Base-by-base conservation (phyloP, 1,284 basidiomycete species). In the Gomphus bonarii region DNA sequence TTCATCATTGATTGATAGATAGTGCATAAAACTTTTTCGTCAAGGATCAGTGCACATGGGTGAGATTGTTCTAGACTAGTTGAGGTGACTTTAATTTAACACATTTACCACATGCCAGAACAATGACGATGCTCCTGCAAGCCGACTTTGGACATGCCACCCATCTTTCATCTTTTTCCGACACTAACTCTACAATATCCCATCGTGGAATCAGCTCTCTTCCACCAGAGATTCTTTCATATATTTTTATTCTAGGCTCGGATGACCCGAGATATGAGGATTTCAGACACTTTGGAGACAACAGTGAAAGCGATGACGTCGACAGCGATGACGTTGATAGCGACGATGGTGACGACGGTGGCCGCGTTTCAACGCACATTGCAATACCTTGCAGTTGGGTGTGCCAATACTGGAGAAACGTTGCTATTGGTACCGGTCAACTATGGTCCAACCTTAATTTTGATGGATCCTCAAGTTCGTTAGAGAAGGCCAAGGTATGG, bases 401-500 rank as follows among this genome's bases (percentile, higher is more conserved):
- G 9, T 76, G 74, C 63, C 63, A 58, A 40, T 67, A 66, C 22
- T 70, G 73, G 72, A 64, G 69, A 60, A 62, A 60, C 52, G 59
- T 71, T 18, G 69, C 64, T 35, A 53, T 68, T 55, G 62, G 63
- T 52, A 70, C 67, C 33, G 69, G 74, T 35, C 66, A 57, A 30
- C 67, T 69, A 51, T 75, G 66, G 74, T 72, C 61, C 3, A 54
- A 40, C 20, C 58, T 73, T 33, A 54, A 62, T 20, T 70, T 72
- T 52, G 28, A 25, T 5, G 63, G 64, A 16, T 69, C 66, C 5
- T 38, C 36, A 5, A 65, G 67, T 3, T 51, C 55, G 8, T 69
- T 75, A 48, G 73, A 76, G 11, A 71, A 69, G 55, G 70, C 72
- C 7, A 62, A 63, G 57, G 66, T 65, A 8, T 82, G 73, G 64